Conservation (phyloP, 306 rosid species). For the Echinosophora koreensis region DNA sequence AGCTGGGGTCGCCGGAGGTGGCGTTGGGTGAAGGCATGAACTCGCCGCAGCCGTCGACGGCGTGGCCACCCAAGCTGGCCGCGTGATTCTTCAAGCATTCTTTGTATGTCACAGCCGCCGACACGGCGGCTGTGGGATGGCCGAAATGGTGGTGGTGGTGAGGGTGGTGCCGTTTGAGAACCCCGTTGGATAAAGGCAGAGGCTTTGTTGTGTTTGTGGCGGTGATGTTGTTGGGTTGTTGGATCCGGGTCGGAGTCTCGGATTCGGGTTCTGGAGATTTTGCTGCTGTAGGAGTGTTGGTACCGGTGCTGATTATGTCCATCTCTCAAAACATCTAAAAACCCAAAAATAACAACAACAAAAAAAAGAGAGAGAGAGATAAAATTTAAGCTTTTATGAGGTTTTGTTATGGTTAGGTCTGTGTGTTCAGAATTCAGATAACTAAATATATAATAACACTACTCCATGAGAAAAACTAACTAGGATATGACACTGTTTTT, state of each 20-base stretch:
- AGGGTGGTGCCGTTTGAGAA: constrained; percentile 76
- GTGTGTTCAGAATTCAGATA: constrained; percentile 35
- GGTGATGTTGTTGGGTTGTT: constrained; percentile 10
- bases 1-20: constrained; percentile 71
- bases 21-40: constrained; percentile 85
- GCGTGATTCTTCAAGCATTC: constrained; percentile 96
- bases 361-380: not conserved
- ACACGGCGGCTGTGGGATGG: not conserved
- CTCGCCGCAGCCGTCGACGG: constrained; percentile 95
- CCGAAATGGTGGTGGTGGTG: constrained; percentile 36
- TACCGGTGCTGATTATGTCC: constrained; percentile 60
- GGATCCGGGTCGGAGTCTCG: constrained; percentile 74
- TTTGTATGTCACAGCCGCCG: constrained; percentile 59
- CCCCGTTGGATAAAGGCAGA: constrained; percentile 74
- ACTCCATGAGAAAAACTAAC: not conserved
- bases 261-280: constrained; percentile 78
- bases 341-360: constrained; percentile 1
- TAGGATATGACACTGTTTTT: not conserved
- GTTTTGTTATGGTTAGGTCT: constrained; percentile 52
- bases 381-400: constrained; percentile 48
- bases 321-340: constrained; percentile 63
- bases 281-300: constrained; percentile 37
- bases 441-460: constrained; percentile 27
- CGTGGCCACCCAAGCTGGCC: constrained; percentile 85
- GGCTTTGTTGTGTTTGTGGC: constrained; percentile 53